phyloP scores from a whole-genome alignment of 176 grass and related monocot species.

The Microstegium vimineum region DNA sequence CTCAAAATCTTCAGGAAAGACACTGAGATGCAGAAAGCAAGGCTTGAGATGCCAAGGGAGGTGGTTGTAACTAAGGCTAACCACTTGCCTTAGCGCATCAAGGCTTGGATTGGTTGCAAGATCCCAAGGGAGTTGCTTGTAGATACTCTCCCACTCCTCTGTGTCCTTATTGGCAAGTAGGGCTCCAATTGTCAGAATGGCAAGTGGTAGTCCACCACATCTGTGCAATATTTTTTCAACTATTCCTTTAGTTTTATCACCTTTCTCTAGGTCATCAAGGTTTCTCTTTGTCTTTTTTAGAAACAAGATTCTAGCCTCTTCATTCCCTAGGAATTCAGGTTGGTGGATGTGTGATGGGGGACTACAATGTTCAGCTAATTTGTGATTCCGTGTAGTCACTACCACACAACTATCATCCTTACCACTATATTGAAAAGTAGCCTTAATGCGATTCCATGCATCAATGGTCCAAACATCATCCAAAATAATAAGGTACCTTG shows the following conservation, averaged over 20 bases:
- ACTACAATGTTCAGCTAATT: not conserved
- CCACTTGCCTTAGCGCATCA: too few species aligned
- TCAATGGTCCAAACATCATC: constrained; percentile 30
- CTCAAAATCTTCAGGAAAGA: not conserved
- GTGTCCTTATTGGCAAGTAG: too few species aligned
- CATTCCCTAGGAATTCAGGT: not conserved
- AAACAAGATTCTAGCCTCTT: not conserved
- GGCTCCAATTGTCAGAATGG: too few species aligned
- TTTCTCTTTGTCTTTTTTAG: too few species aligned
- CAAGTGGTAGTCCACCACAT: too few species aligned
- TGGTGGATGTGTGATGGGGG: not conserved
- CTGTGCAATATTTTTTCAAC: too few species aligned
- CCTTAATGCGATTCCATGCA: not conserved
- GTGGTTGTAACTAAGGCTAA: not conserved
- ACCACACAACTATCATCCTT: not conserved
- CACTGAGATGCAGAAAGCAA: constrained; percentile 10
- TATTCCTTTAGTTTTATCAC: too few species aligned
- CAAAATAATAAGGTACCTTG: constrained; percentile 22
- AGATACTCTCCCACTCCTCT: too few species aligned
- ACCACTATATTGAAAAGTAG: not conserved
- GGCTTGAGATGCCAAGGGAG: constrained; percentile 6
- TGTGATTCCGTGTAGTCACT: constrained; percentile 11
- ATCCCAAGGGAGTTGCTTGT: too few species aligned
- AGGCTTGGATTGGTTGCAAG: too few species aligned
- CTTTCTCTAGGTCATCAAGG: too few species aligned